Percentiles rank a stretch among this genome's conserved stretches.
These are phyloP conservation scores for Suillus sp. DNA, from an alignment of 768 basidiomycete species.

Conservation along the genomic window DNA sequence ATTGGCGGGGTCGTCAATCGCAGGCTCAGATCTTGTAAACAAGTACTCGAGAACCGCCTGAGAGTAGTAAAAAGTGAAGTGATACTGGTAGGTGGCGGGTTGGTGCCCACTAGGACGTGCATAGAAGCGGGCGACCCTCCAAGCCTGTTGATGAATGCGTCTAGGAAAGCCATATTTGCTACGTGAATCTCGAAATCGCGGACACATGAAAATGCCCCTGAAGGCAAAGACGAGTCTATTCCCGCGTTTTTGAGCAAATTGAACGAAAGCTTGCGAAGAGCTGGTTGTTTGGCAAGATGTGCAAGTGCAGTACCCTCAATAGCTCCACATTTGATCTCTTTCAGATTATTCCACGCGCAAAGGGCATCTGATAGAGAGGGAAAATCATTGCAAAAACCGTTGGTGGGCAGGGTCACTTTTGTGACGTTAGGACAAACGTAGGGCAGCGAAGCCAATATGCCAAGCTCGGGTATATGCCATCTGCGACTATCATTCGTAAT, in stretches of 20 bases:
- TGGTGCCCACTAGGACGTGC: neutral
- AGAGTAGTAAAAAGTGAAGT: constrained; percentile 4
- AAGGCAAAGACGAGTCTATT: neutral
- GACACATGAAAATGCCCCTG: constrained; percentile 4
- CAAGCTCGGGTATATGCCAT: constrained; percentile 3
- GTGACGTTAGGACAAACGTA: constrained; percentile 10
- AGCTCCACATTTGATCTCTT: neutral
- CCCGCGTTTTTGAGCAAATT: neutral
- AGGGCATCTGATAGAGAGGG: constrained; percentile 7
- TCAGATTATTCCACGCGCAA: constrained; percentile 10
- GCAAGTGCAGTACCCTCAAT: constrained; percentile 4
- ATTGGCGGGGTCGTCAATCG: neutral
- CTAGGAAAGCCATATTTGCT: neutral
- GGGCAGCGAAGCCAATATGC: constrained; percentile 11
- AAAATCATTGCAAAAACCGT: neutral
- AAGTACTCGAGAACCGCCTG: neutral
- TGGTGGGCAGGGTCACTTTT: neutral
- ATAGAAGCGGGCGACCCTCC: constrained; percentile 7
- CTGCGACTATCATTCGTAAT: neutral
- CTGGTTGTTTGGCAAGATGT: constrained; percentile 5
- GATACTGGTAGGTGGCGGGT: neutral
- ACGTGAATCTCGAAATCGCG: constrained; percentile 3
- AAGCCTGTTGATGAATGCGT: neutral
- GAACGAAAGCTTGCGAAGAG: constrained; percentile 10
- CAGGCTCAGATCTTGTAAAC: constrained; percentile 1